These are phyloP conservation scores for Penicillium brevicompactum DNA, from an alignment of 2,329 filamentous ascomycete species.

Conservation along the genomic window DNA sequence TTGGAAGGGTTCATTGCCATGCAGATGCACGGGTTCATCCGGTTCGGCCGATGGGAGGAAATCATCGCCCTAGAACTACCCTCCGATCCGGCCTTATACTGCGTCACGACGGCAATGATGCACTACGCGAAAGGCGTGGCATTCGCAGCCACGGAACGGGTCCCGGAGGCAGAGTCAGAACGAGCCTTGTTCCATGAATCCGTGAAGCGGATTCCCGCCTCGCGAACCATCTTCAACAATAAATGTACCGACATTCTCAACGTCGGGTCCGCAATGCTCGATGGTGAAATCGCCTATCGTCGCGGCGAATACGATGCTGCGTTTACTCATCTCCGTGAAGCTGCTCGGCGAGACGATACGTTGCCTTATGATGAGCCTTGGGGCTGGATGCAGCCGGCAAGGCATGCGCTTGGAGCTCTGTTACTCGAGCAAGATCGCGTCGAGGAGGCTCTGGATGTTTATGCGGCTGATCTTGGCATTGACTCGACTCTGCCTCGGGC, in stretches of 20 bases:
- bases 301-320: slow-evolving; percentile 59
- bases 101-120: slow-evolving; percentile 67
- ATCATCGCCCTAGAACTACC: slow-evolving; percentile 64
- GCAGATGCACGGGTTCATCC: slow-evolving; percentile 68
- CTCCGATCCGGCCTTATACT: slow-evolving; percentile 62
- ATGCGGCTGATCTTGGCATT: slow-evolving; percentile 64
- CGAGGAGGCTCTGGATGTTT: slow-evolving; percentile 59
- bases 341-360: slow-evolving; percentile 63
- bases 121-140: slow-evolving; percentile 72
- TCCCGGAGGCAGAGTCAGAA: slow-evolving; percentile 57
- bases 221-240: slow-evolving; percentile 71
- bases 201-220: slow-evolving; percentile 54
- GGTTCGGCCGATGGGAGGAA: slow-evolving; percentile 73
- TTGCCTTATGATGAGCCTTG: slow-evolving; percentile 75
- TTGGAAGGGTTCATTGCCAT: slow-evolving; percentile 71
- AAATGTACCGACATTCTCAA: slow-evolving; percentile 64
- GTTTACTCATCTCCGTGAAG: slow-evolving; percentile 59
- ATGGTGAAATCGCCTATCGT: slow-evolving; percentile 74
- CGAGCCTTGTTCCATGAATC: slow-evolving; percentile 56
- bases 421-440: slow-evolving; percentile 65
- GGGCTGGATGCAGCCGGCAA: slow-evolving; percentile 77
- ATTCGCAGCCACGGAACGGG: slow-evolving; percentile 58
- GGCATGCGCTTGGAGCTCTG: slow-evolving; percentile 71
- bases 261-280: slow-evolving; percentile 66
- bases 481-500: slow-evolving; percentile 63